Base-by-base conservation (phyloP, 2,329 filamentous ascomycete genomes). In the Ploettnerulaceae sp. region DNA sequence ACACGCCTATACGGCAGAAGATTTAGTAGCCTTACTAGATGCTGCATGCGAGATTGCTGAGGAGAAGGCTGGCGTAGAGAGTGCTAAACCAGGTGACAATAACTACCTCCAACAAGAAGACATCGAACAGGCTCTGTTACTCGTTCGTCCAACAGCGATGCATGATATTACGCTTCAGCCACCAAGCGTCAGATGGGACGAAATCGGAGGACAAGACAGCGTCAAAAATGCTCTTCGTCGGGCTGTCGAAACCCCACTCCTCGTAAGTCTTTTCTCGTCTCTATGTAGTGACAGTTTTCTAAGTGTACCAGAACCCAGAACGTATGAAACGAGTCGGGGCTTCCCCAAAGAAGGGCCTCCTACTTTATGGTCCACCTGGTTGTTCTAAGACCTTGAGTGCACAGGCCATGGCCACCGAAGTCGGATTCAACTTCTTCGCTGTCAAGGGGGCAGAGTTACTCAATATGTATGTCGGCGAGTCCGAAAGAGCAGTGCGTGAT, bases 391-490 rank as follows among this genome's bases (percentile, higher is more conserved):
- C 91, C 0, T 79, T 96, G 64, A 89, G 82, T 0, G 91, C 91
- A 0, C 89, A 95, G 64, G 91, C 91, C 21, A 79, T 95, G 57
- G 91, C 91, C 12, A 95, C 89, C 5, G 89, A 94, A 65, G 88
- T 87, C 22, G 85, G 86, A 3, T 83, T 94, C 67, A 96, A 96
- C 65, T 96, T 96, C 72, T 83, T 96, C 62, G 85, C 89, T 7
- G 87, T 97, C 55, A 95, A 96, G 68, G 91, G 89, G 20, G 89
- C 89, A 26, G 91, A 96, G 67, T 77, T 96, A 9, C 81, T 95
- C 50, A 94, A 89, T 68, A 95, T 95, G 87, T 97, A 96, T 66
- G 90, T 97, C 14, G 91, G 91, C 51, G 91, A 97, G 66, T 91
- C 89, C 2, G 91, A 97, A 68, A 81, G 89, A 8, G 83, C 85